phyloP scores from a whole-genome alignment of 441 rosid genomes.

The Euphorbia corollata region DNA sequence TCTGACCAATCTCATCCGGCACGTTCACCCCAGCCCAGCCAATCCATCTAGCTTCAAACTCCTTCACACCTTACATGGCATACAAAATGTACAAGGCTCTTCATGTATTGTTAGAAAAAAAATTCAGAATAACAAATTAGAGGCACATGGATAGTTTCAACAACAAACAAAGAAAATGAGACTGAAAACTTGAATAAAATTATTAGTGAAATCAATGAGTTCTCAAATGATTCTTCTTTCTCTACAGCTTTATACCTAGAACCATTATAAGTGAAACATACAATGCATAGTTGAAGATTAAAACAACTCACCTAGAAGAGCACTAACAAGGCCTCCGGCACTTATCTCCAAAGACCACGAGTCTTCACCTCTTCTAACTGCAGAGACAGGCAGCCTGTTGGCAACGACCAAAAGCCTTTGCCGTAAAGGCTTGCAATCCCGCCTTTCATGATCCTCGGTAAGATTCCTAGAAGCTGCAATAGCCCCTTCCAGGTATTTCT shows the following conservation, averaged over 20 bases:
- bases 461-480: slow-evolving; percentile 43
- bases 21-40: slow-evolving; percentile 91
- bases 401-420: slow-evolving; percentile 74
- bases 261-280: slow-evolving; percentile 21
- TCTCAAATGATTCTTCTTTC: background rate
- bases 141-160: background rate
- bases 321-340: slow-evolving; percentile 65
- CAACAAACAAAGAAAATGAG: too few relatives aligned
- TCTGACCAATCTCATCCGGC: slow-evolving; percentile 60
- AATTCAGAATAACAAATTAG: background rate
- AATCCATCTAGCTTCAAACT: slow-evolving; percentile 75
- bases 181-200: background rate
- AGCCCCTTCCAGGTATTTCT: slow-evolving; percentile 63
- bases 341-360: slow-evolving; percentile 67
- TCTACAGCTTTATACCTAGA: background rate
- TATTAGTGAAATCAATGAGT: background rate
- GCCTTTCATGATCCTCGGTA: slow-evolving; percentile 49
- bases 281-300: slow-evolving; percentile 25
- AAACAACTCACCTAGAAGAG: slow-evolving; percentile 48
- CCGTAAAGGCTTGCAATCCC: slow-evolving; percentile 60
- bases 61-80: slow-evolving; percentile 45
- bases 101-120: background rate
- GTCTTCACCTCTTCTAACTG: slow-evolving; percentile 47
- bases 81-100: slow-evolving; percentile 6
- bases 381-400: slow-evolving; percentile 72